These are phyloP conservation scores for Chlamydomonas schloesseri DNA, from an alignment of 139 green algal species.

Conservation along the genomic window DNA sequence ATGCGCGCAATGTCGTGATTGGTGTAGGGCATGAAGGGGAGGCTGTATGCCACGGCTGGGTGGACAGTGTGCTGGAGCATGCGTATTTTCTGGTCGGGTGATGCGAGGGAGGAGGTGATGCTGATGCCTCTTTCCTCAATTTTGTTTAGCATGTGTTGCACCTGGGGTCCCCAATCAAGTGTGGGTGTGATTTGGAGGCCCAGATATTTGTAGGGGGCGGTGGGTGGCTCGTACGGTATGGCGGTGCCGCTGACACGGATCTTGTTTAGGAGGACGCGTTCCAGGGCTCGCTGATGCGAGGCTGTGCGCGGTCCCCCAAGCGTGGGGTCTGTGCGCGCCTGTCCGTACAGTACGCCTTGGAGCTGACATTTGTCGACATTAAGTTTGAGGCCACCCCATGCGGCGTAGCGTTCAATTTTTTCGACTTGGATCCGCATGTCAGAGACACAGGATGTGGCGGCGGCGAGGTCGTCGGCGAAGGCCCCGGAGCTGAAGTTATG, in stretches of 20 bases:
- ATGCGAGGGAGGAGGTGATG: background rate
- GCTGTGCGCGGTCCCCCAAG: too few species aligned
- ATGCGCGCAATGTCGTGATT: too few species aligned
- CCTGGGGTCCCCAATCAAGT: background rate
- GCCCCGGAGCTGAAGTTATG: background rate
- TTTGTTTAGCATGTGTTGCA: background rate
- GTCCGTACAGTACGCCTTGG: background rate
- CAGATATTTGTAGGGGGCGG: background rate
- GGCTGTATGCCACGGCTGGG: too few species aligned
- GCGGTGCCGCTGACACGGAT: background rate
- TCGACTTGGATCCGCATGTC: background rate
- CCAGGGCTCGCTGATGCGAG: background rate
- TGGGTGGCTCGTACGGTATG: background rate
- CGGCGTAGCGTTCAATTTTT: background rate
- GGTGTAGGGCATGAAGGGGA: too few species aligned
- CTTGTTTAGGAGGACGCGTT: background rate
- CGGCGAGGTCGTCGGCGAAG: background rate
- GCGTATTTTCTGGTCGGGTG: background rate
- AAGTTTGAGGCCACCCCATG: background rate
- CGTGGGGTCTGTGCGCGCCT: background rate
- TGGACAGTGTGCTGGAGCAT: background rate
- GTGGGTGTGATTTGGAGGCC: background rate
- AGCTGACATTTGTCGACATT: background rate
- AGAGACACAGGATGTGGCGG: background rate
- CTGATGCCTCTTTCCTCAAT: background rate